Evolutionary conservation across 371 early-diverging fungal species (phyloP), one percentile per base, ranked within the genome.

Genomic region (Pancytospora epiphaga): DNA sequence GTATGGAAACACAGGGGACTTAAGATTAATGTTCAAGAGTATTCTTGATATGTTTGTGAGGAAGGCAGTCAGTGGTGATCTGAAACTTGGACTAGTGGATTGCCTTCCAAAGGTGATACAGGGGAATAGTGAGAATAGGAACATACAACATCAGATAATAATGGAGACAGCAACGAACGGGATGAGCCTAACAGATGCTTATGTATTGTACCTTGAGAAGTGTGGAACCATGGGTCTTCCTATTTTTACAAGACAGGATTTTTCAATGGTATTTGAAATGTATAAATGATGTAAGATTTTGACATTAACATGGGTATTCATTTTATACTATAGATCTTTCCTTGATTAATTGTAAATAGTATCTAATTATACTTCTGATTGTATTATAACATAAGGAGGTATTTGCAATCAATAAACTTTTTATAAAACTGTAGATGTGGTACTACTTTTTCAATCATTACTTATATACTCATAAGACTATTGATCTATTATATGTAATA

Each of bases 21-120:
- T 77, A 4, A 52, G 77, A 30, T 6, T 12, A 27, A 49, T 73
- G 15, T 73, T 73, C 52, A 73, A 73, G 47, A 39, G 27, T 47
- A 58, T 73, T 0, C 36, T 29, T 15, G 54, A 60, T 2, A 36
- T 40, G 50, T 49, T 64, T 15, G 38, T 19, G 2, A 63, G 40
- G 62, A 74, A 72, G 39, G 57, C 38, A 9, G 27, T 33, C 47
- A 36, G 61, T 22, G 36, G 27, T 3, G 27, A 9, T 9, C 22
- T 18, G 4, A 34, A 15, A 9, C 60, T 60, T 30, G 29, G 25
- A 12, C 9, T 60, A 9, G n/a, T 6, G 12, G 60, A 60, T 29
- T 60, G 6, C 25, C 27, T 60, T 37, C 6, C 27, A 9, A 30
- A 9, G 6, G 36, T 9, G n/a, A n/a, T n/a, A n/a, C n/a, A n/a